Evolutionary conservation across 1,284 basidiomycete species (phyloP).

Genomic region (Cronartium quercuum): DNA sequence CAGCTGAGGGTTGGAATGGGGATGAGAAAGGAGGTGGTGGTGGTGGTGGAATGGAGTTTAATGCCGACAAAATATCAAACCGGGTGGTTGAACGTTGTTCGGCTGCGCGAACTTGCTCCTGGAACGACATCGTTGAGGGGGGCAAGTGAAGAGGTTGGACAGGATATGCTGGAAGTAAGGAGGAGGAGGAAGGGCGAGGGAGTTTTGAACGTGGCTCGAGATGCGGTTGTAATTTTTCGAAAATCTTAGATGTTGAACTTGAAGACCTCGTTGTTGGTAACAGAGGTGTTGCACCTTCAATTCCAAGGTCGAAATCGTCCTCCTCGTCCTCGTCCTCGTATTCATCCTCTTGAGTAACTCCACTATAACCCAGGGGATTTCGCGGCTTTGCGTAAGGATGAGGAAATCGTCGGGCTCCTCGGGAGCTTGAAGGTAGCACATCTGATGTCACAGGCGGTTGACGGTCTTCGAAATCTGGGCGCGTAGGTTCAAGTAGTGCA

Average conservation of each 20-base stretch:
- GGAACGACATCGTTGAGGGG: slow-evolving; percentile 15
- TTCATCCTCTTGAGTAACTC: background rate
- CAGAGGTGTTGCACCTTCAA: background rate
- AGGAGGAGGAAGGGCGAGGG: background rate
- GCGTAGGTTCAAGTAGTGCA: background rate
- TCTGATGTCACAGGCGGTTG: background rate
- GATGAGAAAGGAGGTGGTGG: slow-evolving; percentile 1
- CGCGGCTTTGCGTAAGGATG: background rate
- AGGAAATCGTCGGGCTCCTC: slow-evolving; percentile 4
- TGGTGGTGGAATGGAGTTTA: background rate
- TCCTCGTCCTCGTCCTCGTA: background rate
- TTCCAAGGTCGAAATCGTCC: background rate
- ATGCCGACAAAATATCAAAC: background rate
- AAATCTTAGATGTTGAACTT: background rate
- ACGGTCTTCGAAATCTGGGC: background rate
- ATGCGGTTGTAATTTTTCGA: background rate
- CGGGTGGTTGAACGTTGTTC: background rate
- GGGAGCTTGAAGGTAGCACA: background rate
- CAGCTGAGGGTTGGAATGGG: background rate
- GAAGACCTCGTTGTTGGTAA: background rate
- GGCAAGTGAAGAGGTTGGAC: background rate
- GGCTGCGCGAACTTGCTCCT: slow-evolving; percentile 14
- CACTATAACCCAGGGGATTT: background rate
- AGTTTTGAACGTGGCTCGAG: background rate
- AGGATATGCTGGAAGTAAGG: background rate